phyloP scores from a whole-genome alignment of 1,139 yeast species.

The Pichia norvegensis region DNA sequence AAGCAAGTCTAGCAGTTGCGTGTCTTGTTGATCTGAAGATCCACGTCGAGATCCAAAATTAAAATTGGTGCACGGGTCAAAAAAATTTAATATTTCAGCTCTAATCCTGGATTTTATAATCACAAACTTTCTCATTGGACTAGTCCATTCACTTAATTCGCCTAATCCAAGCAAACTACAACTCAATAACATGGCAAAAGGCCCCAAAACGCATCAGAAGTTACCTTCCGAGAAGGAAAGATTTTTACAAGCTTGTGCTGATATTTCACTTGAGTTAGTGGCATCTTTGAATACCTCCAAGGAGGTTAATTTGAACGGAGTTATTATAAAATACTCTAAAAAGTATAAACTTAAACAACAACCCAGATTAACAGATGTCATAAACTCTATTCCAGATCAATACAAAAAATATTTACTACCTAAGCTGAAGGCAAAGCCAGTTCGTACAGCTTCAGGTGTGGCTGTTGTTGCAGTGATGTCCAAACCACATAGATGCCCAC shows the following conservation, averaged over 20 bases:
- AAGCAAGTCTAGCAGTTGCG: too few species aligned
- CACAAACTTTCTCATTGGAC: not conserved
- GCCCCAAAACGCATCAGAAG: conserved; percentile 41
- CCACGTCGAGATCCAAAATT: not conserved
- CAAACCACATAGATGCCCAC: conserved; percentile 98
- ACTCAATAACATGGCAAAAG: conserved; percentile 19
- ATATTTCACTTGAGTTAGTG: conserved; percentile 81
- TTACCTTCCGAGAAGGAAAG: conserved; percentile 85
- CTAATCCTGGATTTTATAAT: not conserved
- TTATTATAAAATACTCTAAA: conserved; percentile 78
- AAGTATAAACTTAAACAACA: conserved; percentile 87
- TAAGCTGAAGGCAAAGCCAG: conserved; percentile 93
- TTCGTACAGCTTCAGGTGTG: conserved; percentile 95
- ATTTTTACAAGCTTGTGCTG: conserved; percentile 87
- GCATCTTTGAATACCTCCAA: conserved; percentile 54
- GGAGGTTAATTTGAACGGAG: conserved; percentile 85
- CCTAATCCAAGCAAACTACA: not conserved
- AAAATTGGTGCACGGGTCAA: not conserved
- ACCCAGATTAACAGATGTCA: conserved; percentile 92
- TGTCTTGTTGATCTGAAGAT: not conserved
- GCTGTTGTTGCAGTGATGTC: conserved; percentile 99
- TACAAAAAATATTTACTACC: conserved; percentile 87
- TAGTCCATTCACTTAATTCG: not conserved
- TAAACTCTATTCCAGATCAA: conserved; percentile 92
- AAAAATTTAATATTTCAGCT: not conserved